Base-by-base conservation (phyloP, 352 stramenopile genomes). In the Phytophthora citrophthora region DNA sequence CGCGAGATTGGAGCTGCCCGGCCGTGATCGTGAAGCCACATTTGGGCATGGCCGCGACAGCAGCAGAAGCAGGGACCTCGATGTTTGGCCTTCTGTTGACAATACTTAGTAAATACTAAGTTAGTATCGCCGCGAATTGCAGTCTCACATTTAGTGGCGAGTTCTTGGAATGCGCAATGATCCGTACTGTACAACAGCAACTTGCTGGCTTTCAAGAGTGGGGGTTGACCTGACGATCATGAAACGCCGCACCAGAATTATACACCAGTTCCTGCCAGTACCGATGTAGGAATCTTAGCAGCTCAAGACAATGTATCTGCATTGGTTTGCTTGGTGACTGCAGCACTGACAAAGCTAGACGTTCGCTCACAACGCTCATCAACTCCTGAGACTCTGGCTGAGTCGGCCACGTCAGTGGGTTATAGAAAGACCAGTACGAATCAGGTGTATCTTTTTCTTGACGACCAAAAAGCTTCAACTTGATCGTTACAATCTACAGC, bases 391-490 rank as follows among this genome's bases (percentile, higher is more conserved):
- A 29, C 26, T 29, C 26, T 8, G 26, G 26, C 29, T 34, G 9
- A 34, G 45, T 49, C 24, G 20, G 44, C 45, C 38, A 68, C 60
- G 60, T 63, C 52, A 62, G 60, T 29, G 7, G n/a, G 24, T 9
- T 40, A 63, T 40, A 69, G 55, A 68, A 44, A 16, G 23, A 15
- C 26, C 59, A 67, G 29, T 45, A 31, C 51, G 58, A 38, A 67
- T 55, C 58, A 61, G 51, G 43, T 16, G 38, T 55, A 56, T 57
- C 57, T 59, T 36, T 60, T 60, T 8, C 12, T 5, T 43, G 1
- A 24, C 9, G 20, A 20, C 20, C 20, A 20, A 20, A 20, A 20
- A 20, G 20, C 20, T 20, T 29, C 26, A 29, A 29, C 26, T 29
- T 29, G 26, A 7, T 29, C 26, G 26, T 29, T 5, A 5, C 26